Base-by-base conservation (phyloP, 768 basidiomycete species). In the Tylopilus rubrobrunneus region DNA sequence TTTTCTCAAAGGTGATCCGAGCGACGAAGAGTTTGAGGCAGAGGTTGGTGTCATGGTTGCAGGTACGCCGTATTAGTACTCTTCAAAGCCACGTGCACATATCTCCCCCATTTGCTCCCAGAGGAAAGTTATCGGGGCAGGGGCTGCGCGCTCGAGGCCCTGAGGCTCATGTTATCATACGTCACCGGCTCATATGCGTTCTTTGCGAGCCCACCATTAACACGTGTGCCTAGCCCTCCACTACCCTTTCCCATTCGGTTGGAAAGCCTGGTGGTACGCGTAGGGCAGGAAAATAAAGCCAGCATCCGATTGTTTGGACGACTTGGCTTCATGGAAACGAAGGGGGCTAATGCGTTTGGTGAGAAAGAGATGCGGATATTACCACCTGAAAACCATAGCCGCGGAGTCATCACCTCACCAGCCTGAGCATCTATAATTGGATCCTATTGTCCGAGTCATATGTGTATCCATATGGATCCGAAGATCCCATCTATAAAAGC, bases 1-100 rank as follows among this genome's bases (percentile, higher is more conserved):
- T 27, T 97, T 97, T 68, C 71, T 96, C 41, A 86, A 87, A 44
- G 83, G 84, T 44, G 59, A 66, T 17, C 68, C 69, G 21, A 64
- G 67, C 1, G 70, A 72, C 7, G 71, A 76, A 23, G 75, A 72
- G 33, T 79, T 82, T 51, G 85, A 92, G 57, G 89, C 83, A 3
- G 95, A 98, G 64, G 81, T 85, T 27, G 92, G 96, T 67, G 85
- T 96, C 55, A 98, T 96, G 94, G 87, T 96, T 56, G 92, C 93
- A 62, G 88, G 90, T 85, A 56, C 45, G n/a, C 23, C 29, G 29
- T 10, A 31, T 5, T 8, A 33, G 28, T 8, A 3, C 21, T 37
- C 41, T 45, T 19, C 9, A 29, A 14, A 34, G 3, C 37, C 9
- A 23, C 36, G 15, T 36, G 4, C 48, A n/a, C 36, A 14, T 17